phyloP scores from a whole-genome alignment of 1,284 basidiomycete species.

The Fomitiporia mediterranea region DNA sequence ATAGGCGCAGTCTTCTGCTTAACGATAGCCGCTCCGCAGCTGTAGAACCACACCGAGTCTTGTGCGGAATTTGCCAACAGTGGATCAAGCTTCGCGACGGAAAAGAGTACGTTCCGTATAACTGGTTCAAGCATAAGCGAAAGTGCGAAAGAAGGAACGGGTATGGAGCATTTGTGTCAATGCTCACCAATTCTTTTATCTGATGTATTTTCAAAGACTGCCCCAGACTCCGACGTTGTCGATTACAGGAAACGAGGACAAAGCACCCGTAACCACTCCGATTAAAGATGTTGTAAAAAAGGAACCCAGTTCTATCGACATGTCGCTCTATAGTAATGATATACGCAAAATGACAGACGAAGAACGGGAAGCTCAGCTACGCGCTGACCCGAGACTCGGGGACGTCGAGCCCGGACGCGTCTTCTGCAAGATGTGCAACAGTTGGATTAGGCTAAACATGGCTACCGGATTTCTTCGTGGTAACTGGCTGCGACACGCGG shows the following conservation, averaged over 20 bases:
- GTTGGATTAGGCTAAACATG: constrained; percentile 20
- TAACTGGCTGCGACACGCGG: constrained; percentile 19
- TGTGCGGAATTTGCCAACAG: constrained; percentile 18
- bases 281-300: constrained; percentile 2
- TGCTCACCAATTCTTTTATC: not conserved
- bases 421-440: constrained; percentile 18
- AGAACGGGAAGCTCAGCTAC: constrained; percentile 20
- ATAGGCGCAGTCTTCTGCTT: constrained; percentile 6
- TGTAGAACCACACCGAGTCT: constrained; percentile 19
- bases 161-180: constrained; percentile 2
- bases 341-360: constrained; percentile 14
- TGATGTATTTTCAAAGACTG: not conserved
- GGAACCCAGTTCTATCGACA: not conserved
- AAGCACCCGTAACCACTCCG: not conserved
- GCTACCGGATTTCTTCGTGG: constrained; percentile 14
- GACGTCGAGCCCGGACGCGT: constrained; percentile 21
- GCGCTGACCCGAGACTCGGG: constrained; percentile 20
- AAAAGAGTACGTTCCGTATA: constrained; percentile 16
- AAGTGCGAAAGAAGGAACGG: constrained; percentile 16
- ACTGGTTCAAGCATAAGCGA: constrained; percentile 17
- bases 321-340: not conserved
- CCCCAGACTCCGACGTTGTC: no score
- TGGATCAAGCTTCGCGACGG: constrained; percentile 19
- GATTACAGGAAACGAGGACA: no score
- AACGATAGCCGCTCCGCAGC: constrained; percentile 6